phyloP scores from a whole-genome alignment of 345 rosid species.

The Eucalyptus cladocalyx region DNA sequence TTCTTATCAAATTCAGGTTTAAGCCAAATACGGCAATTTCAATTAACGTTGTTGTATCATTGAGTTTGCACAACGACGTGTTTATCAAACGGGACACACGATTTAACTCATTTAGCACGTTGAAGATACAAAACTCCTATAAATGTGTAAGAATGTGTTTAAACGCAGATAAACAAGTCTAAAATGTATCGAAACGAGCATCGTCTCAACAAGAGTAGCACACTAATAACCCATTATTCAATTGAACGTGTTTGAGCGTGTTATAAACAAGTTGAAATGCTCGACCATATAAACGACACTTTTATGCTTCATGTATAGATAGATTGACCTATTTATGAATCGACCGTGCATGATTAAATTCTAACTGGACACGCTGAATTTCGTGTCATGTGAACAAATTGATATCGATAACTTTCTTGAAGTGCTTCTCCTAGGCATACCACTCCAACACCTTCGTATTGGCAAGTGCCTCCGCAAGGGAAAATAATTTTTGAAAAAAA shows the following conservation, averaged over 20 bases:
- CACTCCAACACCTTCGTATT: constrained; percentile 27
- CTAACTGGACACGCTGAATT: neutral
- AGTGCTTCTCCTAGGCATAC: constrained; percentile 40
- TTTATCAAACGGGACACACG: neutral
- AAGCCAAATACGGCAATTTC: neutral
- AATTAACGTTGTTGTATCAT: neutral
- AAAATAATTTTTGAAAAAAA: accelerated
- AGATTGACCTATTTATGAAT: neutral
- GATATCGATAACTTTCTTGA: constrained; percentile 14
- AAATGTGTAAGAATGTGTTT: neutral
- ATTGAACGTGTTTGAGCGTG: neutral
- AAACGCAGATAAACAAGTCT: neutral
- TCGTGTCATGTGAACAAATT: accelerated
- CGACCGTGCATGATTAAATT: accelerated
- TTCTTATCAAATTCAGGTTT: neutral
- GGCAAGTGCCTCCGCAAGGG: constrained; percentile 14
- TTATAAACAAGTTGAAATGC: neutral
- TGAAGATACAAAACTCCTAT: neutral
- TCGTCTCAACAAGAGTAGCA: neutral
- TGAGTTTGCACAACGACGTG: neutral
- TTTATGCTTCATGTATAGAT: neutral
- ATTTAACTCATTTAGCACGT: neutral
- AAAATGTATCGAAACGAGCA: neutral
- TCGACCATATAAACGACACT: neutral
- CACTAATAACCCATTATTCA: neutral